These are phyloP conservation scores for Nigrospora oryzae DNA, from an alignment of 2,329 filamentous ascomycete genomes.

Conservation along the genomic window DNA sequence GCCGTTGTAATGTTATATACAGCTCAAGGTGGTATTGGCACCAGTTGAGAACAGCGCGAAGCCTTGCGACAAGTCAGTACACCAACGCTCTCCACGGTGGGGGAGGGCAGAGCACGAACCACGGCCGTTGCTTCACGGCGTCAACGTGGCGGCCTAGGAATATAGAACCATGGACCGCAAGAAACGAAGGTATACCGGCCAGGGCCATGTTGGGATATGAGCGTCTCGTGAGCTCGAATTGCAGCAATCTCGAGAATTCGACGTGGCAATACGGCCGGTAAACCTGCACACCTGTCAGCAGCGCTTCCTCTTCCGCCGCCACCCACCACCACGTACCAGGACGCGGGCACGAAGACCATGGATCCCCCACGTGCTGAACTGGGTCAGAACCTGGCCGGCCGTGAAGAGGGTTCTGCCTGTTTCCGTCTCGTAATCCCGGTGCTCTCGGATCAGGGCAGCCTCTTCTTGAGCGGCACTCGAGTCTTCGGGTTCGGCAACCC, in stretches of 20 bases:
- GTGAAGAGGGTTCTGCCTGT: conserved; percentile 31
- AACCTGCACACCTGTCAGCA: conserved; percentile 24
- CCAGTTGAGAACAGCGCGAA: conserved; percentile 22
- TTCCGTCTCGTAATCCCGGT: conserved; percentile 37
- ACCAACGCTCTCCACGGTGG: too few species aligned
- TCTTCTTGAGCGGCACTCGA: conserved; percentile 29
- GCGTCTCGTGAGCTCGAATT: conserved; percentile 22
- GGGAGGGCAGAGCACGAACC: conserved; percentile 10
- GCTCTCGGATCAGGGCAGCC: conserved; percentile 25
- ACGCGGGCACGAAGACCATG: conserved; percentile 45
- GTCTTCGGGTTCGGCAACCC: conserved; percentile 51
- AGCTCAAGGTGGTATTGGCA: conserved; percentile 41
- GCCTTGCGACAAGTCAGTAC: conserved; percentile 10
- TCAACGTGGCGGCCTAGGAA: neutral
- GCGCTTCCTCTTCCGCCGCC: neutral
- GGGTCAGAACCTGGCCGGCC: conserved; percentile 26
- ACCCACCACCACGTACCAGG: conserved; percentile 26
- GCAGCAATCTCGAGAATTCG: conserved; percentile 36
- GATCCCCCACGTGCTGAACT: conserved; percentile 41
- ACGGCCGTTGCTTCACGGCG: conserved; percentile 9
- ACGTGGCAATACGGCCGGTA: conserved; percentile 41
- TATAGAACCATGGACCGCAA: neutral
- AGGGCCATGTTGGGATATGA: conserved; percentile 23
- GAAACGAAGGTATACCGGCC: conserved; percentile 27
- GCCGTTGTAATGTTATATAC: conserved; percentile 42